These are phyloP conservation scores for Kuraishia piskuri DNA, from an alignment of 805 yeast genomes.

Conservation along the genomic window DNA sequence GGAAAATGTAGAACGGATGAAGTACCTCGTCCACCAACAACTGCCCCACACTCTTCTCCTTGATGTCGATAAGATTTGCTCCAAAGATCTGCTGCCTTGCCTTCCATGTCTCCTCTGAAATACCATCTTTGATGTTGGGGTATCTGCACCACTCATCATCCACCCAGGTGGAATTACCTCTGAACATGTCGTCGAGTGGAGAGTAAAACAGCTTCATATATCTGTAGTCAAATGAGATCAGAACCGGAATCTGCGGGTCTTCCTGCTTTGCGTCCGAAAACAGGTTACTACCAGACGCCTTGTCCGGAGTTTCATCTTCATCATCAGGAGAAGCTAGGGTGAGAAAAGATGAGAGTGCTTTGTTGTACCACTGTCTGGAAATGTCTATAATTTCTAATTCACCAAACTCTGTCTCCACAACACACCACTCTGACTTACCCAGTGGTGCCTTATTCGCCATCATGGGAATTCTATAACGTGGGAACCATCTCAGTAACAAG, in stretches of 20 bases:
- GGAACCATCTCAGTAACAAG: conserved; percentile 77
- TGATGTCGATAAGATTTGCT: conserved; percentile 62
- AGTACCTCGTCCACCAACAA: conserved; percentile 79
- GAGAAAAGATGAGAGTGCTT: conserved; percentile 64
- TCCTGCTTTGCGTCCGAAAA: conserved; percentile 19
- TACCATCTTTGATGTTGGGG: conserved; percentile 52
- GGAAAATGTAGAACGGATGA: conserved; percentile 94
- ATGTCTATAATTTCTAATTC: conserved; percentile 60
- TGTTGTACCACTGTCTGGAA: conserved; percentile 52
- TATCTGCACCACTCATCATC: conserved; percentile 69
- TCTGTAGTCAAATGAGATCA: conserved; percentile 72
- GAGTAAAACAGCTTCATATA: conserved; percentile 77
- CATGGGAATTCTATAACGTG: conserved; percentile 58
- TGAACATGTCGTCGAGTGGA: conserved; percentile 81
- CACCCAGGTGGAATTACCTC: conserved; percentile 80
- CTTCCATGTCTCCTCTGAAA: conserved; percentile 58
- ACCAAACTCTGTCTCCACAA: conserved; percentile 89
- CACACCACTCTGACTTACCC: conserved; percentile 87
- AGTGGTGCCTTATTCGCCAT: conserved; percentile 61
- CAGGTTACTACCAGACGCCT: neutral
- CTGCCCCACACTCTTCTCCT: conserved; percentile 57
- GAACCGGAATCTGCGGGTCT: conserved; percentile 62
- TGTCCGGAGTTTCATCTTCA: conserved; percentile 10
- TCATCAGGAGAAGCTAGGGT: conserved; percentile 17
- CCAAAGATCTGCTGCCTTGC: conserved; percentile 74